Conservation (phyloP, 352 stramenopile species). For the Aphanomyces invadans region DNA sequence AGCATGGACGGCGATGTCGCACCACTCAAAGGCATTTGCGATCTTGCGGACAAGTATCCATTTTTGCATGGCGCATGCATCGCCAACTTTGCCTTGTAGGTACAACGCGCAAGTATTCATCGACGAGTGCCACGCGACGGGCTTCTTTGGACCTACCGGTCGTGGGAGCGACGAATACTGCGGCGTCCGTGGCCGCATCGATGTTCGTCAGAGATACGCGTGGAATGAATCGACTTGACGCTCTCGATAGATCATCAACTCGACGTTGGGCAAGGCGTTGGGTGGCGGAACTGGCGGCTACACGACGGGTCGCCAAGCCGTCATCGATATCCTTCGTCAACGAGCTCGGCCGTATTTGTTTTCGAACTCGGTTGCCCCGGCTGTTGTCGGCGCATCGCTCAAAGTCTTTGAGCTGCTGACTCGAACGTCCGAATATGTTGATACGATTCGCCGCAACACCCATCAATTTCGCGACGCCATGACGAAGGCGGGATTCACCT, state of each 20-base stretch:
- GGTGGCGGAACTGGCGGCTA: conserved; percentile 90
- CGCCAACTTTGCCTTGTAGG: conserved; percentile 4
- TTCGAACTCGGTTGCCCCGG: conserved; percentile 88
- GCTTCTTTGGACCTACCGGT: conserved; percentile 89
- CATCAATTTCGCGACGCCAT: conserved; percentile 89
- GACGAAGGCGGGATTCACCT: conserved; percentile 82
- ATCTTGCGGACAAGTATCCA: conserved; percentile 77
- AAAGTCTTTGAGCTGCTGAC: conserved; percentile 91
- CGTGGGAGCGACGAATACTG: conserved; percentile 90
- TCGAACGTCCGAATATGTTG: conserved; percentile 72
- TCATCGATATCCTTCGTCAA: conserved; percentile 89
- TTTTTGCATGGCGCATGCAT: not conserved
- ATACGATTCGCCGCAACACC: conserved; percentile 85
- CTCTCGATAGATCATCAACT: conserved; percentile 81
- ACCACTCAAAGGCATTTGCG: conserved; percentile 83
- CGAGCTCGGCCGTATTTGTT: conserved; percentile 90
- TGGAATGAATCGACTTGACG: conserved; percentile 1
- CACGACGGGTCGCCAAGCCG: conserved; percentile 81
- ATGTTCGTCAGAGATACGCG: conserved; percentile 27
- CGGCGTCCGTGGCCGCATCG: conserved; percentile 79
- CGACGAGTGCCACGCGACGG: conserved; percentile 91
- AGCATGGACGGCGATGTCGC: conserved; percentile 93
- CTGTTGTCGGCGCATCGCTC: conserved; percentile 89
- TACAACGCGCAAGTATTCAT: conserved; percentile 92
- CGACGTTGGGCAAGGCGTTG: conserved; percentile 90